Evolutionary conservation across 2,329 filamentous ascomycete genomes (phyloP).

Genomic region (Teratosphaeria zuluensis): DNA sequence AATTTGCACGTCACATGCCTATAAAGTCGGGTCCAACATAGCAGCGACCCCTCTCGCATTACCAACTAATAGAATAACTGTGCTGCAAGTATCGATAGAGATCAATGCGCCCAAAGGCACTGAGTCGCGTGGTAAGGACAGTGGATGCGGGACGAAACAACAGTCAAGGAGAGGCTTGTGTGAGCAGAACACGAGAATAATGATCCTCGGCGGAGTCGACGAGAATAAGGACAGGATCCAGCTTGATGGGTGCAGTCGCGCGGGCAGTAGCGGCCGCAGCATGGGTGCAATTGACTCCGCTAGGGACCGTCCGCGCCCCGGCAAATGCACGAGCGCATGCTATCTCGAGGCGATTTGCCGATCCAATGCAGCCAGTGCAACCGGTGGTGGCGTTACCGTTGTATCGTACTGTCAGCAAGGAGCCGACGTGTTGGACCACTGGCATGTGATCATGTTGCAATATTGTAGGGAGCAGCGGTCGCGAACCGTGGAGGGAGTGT

Average conservation of each 20-base stretch:
- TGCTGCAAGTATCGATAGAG: background rate
- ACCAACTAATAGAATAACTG: background rate
- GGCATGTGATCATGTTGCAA: too few relatives aligned
- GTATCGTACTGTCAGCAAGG: background rate
- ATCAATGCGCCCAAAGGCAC: background rate
- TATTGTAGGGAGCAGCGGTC: too few relatives aligned
- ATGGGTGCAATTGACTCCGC: background rate
- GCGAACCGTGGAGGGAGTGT: too few relatives aligned
- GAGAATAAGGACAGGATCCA: background rate
- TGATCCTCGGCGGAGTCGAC: background rate
- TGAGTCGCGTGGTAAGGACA: background rate
- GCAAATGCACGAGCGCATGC: background rate
- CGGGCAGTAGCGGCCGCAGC: background rate
- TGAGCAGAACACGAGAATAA: background rate
- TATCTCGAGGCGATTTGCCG: background rate
- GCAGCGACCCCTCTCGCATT: background rate
- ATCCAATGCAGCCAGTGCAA: background rate
- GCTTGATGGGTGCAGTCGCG: background rate
- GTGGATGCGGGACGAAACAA: background rate
- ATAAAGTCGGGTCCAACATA: background rate
- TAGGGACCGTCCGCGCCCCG: background rate
- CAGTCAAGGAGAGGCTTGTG: background rate
- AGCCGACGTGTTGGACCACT: too few relatives aligned
- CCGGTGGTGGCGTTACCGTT: background rate
- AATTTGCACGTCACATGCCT: background rate